Evolutionary conservation across 495 filamentous ascomycete species (phyloP), one percentile per base, ranked within the genome.

Genomic region (Daldinia decipiens): DNA sequence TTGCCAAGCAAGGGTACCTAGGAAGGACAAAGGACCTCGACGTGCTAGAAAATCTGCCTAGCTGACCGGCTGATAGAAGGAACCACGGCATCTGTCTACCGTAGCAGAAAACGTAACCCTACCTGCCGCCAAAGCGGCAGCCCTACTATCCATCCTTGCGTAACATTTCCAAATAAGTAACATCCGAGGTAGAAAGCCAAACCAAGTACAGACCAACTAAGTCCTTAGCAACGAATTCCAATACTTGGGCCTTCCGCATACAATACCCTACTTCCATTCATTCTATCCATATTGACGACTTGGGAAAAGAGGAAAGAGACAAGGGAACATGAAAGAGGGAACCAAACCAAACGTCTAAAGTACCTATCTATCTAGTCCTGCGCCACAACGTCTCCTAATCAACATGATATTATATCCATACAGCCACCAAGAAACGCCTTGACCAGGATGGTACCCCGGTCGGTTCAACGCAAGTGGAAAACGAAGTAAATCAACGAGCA

Each of bases 71-170:
- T 8, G 5, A 51, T 51, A 7, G 11, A 57, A 31, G 34, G 54
- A 57, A 39, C 54, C 34, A 21, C 34, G 54, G 32, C 17, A 57
- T 39, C 1, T 57, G 31, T 57, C 54, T 27, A 15, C 54, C 54
- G 54, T 57, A 57, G 31, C 54, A 57, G 38, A 51, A 59, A 67
- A 67, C 64, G 64, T 67, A 67, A 67, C 64, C 53, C 66, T 68
- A 55, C 65, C 66, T 58, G 27, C 66, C 53, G 29, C 36, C 47
- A 54, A 38, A 52, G 59, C 21, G 43, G 13, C 55, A 61, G 51
- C 38, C 63, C 64, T 67, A 67, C 64, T 56, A 66, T 60, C 29
- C 60, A 13, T 55, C 36, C 60, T 21, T 55, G 21, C 51, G 15
- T 31, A 31, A 57, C 21, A 56, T 60, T 17, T 40, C 26, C 17